A percentile compares a stretch with the other conserved stretches of the same genome.
These are phyloP conservation scores for Vigna radiata DNA, from an alignment of 306 rosid species.

Conservation along the genomic window DNA sequence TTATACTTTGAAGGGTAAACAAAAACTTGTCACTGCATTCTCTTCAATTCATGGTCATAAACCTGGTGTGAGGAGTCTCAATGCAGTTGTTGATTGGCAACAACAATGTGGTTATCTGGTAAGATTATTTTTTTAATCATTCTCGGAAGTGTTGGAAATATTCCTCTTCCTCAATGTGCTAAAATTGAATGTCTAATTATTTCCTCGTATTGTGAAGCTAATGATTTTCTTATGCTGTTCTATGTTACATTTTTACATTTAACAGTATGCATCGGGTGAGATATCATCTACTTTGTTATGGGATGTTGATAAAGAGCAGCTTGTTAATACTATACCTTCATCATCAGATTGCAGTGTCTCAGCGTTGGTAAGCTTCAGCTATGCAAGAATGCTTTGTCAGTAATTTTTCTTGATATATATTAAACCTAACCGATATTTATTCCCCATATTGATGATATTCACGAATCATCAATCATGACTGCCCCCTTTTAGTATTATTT, in stretches of 20 bases:
- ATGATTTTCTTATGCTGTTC: slow-evolving; percentile 34
- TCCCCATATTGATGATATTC: no score
- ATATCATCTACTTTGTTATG: slow-evolving; percentile 77
- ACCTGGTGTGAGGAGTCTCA: slow-evolving; percentile 82
- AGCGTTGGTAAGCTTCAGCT: slow-evolving; percentile 72
- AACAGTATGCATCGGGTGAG: slow-evolving; percentile 92
- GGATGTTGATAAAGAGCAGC: slow-evolving; percentile 97
- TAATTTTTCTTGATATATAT: slow-evolving; percentile 5
- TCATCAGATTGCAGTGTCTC: slow-evolving; percentile 89
- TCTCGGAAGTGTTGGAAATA: slow-evolving; percentile 31
- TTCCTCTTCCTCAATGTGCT: not conserved
- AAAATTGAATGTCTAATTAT: slow-evolving; percentile 24
- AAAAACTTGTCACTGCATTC: slow-evolving; percentile 96
- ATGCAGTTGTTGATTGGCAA: slow-evolving; percentile 99
- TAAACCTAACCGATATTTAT: no score
- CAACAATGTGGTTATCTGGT: slow-evolving; percentile 98
- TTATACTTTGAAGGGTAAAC: slow-evolving; percentile 75
- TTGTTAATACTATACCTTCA: slow-evolving; percentile 74
- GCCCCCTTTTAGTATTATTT: not conserved
- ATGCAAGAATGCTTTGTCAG: slow-evolving; percentile 17
- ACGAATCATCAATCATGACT: no score
- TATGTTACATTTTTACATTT: slow-evolving; percentile 41
- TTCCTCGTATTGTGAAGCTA: slow-evolving; percentile 13
- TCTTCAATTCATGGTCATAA: slow-evolving; percentile 90
- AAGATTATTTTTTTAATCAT: slow-evolving; percentile 32